Percentiles rank a stretch among this genome's conserved stretches.
These are phyloP conservation scores for Ceratocystis papillata DNA, from an alignment of 2,329 filamentous ascomycete genomes.

Conservation along the genomic window DNA sequence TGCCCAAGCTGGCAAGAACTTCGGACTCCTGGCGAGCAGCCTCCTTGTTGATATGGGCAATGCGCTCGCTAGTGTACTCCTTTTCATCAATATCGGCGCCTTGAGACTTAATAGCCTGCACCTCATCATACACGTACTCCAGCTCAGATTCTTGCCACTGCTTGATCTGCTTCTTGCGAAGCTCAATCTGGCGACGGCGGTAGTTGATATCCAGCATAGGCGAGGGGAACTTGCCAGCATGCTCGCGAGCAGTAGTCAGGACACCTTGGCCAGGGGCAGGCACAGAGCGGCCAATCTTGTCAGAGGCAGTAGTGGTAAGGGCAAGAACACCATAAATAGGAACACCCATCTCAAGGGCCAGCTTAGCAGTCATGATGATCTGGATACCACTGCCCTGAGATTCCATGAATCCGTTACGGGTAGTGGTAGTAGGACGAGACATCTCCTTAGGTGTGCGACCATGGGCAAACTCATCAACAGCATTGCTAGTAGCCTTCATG, in stretches of 20 bases:
- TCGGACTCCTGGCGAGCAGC: slow-evolving; percentile 86
- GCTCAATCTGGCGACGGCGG: slow-evolving; percentile 84
- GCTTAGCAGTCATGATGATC: slow-evolving; percentile 92
- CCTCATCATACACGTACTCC: slow-evolving; percentile 84
- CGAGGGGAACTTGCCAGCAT: slow-evolving; percentile 82
- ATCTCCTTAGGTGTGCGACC: slow-evolving; percentile 93
- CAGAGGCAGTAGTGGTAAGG: slow-evolving; percentile 87
- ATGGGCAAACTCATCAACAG: slow-evolving; percentile 89
- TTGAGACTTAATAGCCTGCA: slow-evolving; percentile 79
- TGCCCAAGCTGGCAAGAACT: slow-evolving; percentile 81
- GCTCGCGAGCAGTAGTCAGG: slow-evolving; percentile 86
- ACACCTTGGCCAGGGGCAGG: slow-evolving; percentile 95
- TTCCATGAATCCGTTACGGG: slow-evolving; percentile 97
- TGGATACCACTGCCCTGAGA: slow-evolving; percentile 98
- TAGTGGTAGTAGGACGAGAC: slow-evolving; percentile 95
- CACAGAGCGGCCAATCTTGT: slow-evolving; percentile 97
- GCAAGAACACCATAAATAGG: slow-evolving; percentile 93
- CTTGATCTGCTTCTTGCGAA: slow-evolving; percentile 87
- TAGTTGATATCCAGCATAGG: slow-evolving; percentile 97
- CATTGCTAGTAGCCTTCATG: slow-evolving; percentile 99
- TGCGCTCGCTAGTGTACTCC: slow-evolving; percentile 77
- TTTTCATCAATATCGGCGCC: slow-evolving; percentile 63
- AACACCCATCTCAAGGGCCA: slow-evolving; percentile 96
- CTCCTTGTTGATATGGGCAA: slow-evolving; percentile 73
- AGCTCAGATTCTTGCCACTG: slow-evolving; percentile 94